Conservation (phyloP, 805 yeast genomes). For the Schwanniomyces occidentalis region DNA sequence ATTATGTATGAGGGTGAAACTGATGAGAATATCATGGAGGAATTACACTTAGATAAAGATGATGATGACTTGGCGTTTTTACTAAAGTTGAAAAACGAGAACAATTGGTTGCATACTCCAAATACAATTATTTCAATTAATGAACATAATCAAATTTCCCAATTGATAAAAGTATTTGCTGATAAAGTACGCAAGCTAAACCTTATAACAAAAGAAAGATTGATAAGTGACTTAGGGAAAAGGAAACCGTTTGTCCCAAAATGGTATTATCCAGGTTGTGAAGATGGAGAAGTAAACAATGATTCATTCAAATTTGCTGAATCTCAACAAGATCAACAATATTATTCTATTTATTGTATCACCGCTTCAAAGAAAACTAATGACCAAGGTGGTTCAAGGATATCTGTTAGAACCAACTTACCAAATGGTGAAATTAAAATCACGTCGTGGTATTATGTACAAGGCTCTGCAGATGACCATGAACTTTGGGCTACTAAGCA, state of each 20-base stretch:
- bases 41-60: constrained; percentile 2
- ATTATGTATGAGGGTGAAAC: constrained; percentile 43
- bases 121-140: constrained; percentile 49
- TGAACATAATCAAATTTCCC: constrained; percentile 54
- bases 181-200: constrained; percentile 41
- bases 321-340: neutral
- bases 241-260: constrained; percentile 59
- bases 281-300: neutral
- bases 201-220: constrained; percentile 32
- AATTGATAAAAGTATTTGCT: constrained; percentile 50
- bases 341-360: constrained; percentile 48
- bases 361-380: constrained; percentile 55
- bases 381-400: constrained; percentile 45
- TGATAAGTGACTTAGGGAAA: constrained; percentile 24
- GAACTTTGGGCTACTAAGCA: constrained; percentile 65
- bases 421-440: constrained; percentile 4
- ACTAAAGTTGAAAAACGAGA: constrained; percentile 7
- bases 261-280: constrained; percentile 64
- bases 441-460: constrained; percentile 55
- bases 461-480: constrained; percentile 95
- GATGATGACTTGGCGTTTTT: constrained; percentile 2
- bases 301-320: constrained; percentile 4
- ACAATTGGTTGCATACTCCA: constrained; percentile 41
- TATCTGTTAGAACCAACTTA: constrained; percentile 40
- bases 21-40: constrained; percentile 3